Evolutionary conservation across 306 rosid species (phyloP), one percentile per base, ranked within the genome.

Genomic region (Gastrolobium bilobum): DNA sequence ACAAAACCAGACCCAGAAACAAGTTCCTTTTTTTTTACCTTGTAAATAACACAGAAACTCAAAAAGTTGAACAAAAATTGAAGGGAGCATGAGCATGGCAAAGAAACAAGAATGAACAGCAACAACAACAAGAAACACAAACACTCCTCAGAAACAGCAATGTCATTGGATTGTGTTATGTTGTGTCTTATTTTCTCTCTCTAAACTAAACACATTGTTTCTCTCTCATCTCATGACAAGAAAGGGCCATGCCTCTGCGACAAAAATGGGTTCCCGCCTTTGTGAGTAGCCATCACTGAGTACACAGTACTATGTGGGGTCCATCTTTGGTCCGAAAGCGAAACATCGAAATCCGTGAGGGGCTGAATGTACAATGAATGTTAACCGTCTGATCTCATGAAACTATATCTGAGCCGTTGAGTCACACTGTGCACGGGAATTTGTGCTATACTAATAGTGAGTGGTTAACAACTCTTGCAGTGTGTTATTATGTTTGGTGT

Each of bases 241-340:
- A 83, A 77, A 59, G 71, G 82, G 72, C 83, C 82, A 79, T 75
- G 38, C 84, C 89, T 83, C 79, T 42, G 85, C 65, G 91, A 88
- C 90, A 86, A 84, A 89, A 79, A 86, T 80, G 89, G 86, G 91
- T 90, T 94, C 98, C 97, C 97, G 97, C 99, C 95, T 87, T 88
- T 83, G 79, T 75, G 88, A 78, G 75, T 34, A 75, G 63, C 81
- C 82, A 63, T 71, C 76, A 83, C 81, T 44, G 52, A 69, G 73
- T 67, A 77, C 47, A 79, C 87, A 66, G 81, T 81, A 81, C 80
- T 2, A 37, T 1, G 84, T 83, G 92, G 97, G 95, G 71, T 65
- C 97, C 92, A 81, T 44, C 84, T 87, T 78, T 51, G 54, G 54
- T 71, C 88, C 84, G 82, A 93, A 91, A 89, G 93, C 77, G 76